Percentiles rank a stretch among this genome's conserved stretches.
These are phyloP conservation scores for Trichoderma lentiforme DNA, from an alignment of 2,329 filamentous ascomycete species.

Conservation along the genomic window DNA sequence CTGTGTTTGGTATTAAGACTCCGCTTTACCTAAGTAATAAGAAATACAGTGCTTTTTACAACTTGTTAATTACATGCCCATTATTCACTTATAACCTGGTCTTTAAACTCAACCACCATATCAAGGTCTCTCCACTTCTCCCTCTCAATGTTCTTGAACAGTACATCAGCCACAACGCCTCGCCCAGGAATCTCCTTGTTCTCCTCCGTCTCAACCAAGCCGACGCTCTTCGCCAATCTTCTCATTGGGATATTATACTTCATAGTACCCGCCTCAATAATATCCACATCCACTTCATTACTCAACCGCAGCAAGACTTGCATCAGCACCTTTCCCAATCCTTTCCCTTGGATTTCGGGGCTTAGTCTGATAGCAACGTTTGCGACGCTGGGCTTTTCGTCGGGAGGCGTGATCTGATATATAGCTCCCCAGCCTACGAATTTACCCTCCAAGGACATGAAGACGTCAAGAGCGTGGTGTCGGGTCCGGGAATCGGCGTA, in stretches of 20 bases:
- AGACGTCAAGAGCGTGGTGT: not conserved
- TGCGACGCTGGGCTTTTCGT: not conserved
- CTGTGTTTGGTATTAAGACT: not conserved
- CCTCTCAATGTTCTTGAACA: not conserved
- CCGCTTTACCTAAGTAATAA: not conserved
- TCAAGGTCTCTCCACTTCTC: not conserved
- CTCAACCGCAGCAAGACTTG: not conserved
- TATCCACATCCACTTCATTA: not conserved
- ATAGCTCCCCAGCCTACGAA: not conserved
- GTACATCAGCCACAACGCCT: not conserved
- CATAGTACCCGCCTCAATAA: not conserved
- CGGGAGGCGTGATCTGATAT: not conserved
- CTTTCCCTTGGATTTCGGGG: not conserved
- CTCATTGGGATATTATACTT: not conserved
- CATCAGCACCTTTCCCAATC: not conserved
- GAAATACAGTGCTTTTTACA: not conserved
- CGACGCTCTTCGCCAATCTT: not conserved
- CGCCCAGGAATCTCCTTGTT: not conserved
- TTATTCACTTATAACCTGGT: not conserved
- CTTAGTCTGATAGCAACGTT: not conserved
- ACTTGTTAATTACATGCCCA: not conserved
- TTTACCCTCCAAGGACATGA: not conserved
- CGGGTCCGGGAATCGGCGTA: not conserved
- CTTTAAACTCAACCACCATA: not conserved
- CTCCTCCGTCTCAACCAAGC: not conserved